Conservation (phyloP, 345 rosid species). For the Citrus cavaleriei region DNA sequence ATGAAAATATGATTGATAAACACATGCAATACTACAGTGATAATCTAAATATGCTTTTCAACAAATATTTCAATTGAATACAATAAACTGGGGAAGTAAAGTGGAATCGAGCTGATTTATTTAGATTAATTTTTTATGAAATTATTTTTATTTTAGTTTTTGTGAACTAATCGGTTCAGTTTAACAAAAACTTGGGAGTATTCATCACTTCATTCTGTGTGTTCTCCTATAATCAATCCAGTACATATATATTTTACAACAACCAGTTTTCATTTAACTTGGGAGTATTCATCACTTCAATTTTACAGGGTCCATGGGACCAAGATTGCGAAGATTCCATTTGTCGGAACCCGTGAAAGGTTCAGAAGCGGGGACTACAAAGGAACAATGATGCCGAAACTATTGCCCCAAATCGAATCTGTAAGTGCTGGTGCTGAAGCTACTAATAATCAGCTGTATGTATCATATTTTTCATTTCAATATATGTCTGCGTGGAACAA, state of each 20-base stretch:
- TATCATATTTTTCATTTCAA: background rate
- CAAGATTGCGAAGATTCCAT: constrained; percentile 34
- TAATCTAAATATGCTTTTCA: too few relatives aligned
- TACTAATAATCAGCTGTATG: background rate
- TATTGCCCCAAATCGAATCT: background rate
- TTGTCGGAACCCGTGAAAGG: constrained; percentile 10
- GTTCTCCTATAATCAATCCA: too few relatives aligned
- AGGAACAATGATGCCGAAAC: too few relatives aligned
- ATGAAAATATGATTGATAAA: too few relatives aligned
- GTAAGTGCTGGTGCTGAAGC: background rate
- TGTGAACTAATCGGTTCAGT: too few relatives aligned
- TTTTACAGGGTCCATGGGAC: constrained; percentile 24
- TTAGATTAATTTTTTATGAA: too few relatives aligned
- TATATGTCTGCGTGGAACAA: background rate
- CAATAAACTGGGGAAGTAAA: too few relatives aligned
- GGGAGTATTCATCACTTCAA: background rate
- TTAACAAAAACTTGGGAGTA: too few relatives aligned
- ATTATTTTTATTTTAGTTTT: too few relatives aligned
- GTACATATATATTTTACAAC: background rate
- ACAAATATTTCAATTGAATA: too few relatives aligned
- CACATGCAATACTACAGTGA: too few relatives aligned
- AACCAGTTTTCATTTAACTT: background rate
- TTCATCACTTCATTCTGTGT: constrained; percentile 9
- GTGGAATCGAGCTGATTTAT: too few relatives aligned
- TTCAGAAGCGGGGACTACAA: constrained; percentile 3